These are phyloP conservation scores for Xylaria arbuscula DNA, from an alignment of 2,329 filamentous ascomycete species.

Conservation along the genomic window DNA sequence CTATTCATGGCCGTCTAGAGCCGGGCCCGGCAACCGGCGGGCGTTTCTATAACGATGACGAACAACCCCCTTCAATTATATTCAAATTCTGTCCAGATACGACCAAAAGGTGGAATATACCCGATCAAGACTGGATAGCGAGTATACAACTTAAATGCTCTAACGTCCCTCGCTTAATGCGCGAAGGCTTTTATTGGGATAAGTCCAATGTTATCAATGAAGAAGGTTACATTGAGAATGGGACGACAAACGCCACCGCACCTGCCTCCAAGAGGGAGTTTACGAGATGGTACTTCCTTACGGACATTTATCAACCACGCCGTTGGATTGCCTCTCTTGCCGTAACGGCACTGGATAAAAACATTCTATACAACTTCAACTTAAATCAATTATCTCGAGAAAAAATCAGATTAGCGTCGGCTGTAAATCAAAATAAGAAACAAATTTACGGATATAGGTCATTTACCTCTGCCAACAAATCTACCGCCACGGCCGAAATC, in stretches of 20 bases:
- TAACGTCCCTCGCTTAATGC: slow-evolving; percentile 29
- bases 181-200: slow-evolving; percentile 30
- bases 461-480: not conserved
- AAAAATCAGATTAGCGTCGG: not conserved
- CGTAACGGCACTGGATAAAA: not conserved
- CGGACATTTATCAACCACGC: slow-evolving; percentile 9
- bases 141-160: slow-evolving; percentile 17
- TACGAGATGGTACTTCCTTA: too few relatives aligned
- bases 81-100: slow-evolving; percentile 20
- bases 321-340: slow-evolving; percentile 10
- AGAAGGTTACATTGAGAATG: slow-evolving; percentile 22
- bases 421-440: not conserved
- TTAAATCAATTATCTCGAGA: slow-evolving; percentile 3
- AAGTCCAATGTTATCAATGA: slow-evolving; percentile 23
- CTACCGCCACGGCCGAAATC: not conserved
- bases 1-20: slow-evolving; percentile 5
- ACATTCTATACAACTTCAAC: slow-evolving; percentile 12
- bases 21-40: slow-evolving; percentile 24
- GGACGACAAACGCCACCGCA: too few relatives aligned
- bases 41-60: slow-evolving; percentile 17
- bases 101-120: too few relatives aligned
- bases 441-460: slow-evolving; percentile 2
- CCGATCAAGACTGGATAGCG: slow-evolving; percentile 26
- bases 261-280: not conserved
- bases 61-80: slow-evolving; percentile 10